These are phyloP conservation scores for Sanguinoderma infundibulare DNA, from an alignment of 1,284 basidiomycete genomes.

Conservation along the genomic window DNA sequence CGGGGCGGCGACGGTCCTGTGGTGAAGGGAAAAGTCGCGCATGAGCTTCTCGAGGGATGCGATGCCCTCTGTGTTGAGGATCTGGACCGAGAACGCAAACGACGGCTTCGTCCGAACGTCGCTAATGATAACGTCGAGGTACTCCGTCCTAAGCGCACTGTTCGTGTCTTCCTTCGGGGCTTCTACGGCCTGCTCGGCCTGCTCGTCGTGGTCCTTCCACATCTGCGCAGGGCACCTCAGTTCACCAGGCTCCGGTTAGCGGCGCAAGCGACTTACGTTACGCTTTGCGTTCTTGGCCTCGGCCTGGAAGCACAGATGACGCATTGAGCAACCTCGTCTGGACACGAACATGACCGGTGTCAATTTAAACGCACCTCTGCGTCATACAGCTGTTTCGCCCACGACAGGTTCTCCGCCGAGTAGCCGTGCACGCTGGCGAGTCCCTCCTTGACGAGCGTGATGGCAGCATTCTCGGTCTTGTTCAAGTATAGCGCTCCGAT, in stretches of 20 bases:
- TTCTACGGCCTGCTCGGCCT: slow-evolving; percentile 59
- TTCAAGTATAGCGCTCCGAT: slow-evolving; percentile 88
- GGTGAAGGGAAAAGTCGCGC: slow-evolving; percentile 89
- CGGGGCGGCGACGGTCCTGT: slow-evolving; percentile 64
- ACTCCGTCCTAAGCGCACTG: slow-evolving; percentile 76
- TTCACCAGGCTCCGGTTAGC: slow-evolving; percentile 8
- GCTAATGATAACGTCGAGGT: slow-evolving; percentile 91
- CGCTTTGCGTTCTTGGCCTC: slow-evolving; percentile 79
- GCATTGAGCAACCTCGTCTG: background rate
- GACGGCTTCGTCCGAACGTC: slow-evolving; percentile 80
- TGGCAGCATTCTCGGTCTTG: slow-evolving; percentile 84
- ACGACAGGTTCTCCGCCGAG: slow-evolving; percentile 83
- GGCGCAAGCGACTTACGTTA: slow-evolving; percentile 54
- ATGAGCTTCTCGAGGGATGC: slow-evolving; percentile 92
- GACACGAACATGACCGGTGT: slow-evolving; percentile 6
- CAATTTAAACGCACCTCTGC: slow-evolving; percentile 67
- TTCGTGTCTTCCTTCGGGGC: slow-evolving; percentile 46
- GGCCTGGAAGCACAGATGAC: slow-evolving; percentile 46
- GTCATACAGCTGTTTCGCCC: slow-evolving; percentile 79
- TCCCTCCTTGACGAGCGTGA: slow-evolving; percentile 86
- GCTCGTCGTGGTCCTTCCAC: slow-evolving; percentile 82
- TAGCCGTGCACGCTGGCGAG: slow-evolving; percentile 87
- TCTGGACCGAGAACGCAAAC: slow-evolving; percentile 91
- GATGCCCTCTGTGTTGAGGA: slow-evolving; percentile 89
- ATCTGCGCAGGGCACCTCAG: slow-evolving; percentile 52